Evolutionary conservation across 1,284 basidiomycete species (phyloP).

Genomic region (Apiotrichum mycotoxinovorans): DNA sequence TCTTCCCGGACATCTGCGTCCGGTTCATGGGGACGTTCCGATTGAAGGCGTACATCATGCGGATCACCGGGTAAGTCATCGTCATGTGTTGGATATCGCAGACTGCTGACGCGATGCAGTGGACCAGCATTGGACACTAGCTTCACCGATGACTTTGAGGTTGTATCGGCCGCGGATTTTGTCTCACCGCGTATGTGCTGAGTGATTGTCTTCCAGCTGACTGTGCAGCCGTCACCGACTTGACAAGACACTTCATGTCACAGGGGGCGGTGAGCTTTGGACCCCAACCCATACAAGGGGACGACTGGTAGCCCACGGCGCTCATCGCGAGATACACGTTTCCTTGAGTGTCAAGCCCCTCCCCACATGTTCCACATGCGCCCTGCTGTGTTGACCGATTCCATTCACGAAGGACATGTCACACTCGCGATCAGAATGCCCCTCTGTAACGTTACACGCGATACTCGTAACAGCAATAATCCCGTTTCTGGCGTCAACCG

Average conservation of each 20-base stretch:
- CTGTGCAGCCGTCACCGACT: conserved; percentile 32
- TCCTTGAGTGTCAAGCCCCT: not conserved
- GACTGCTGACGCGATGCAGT: conserved; percentile 17
- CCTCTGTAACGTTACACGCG: too few species aligned
- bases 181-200: conserved; percentile 66
- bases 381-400: not conserved
- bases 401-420: not conserved
- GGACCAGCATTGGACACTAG: conserved; percentile 56
- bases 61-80: conserved; percentile 68
- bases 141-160: conserved; percentile 70
- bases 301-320: too few species aligned
- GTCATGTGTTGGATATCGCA: too few species aligned
- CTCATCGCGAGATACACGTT: not conserved
- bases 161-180: conserved; percentile 67
- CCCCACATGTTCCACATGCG: not conserved
- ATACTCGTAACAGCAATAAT: too few species aligned
- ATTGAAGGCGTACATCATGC: conserved; percentile 68
- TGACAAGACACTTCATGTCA: conserved; percentile 40
- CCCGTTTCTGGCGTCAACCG: too few species aligned
- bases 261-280: conserved; percentile 25
- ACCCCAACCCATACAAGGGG: not conserved
- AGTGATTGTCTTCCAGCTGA: not conserved
- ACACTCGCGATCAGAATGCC: not conserved
- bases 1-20: conserved; percentile 85
- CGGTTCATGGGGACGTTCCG: conserved; percentile 70